Conservation (phyloP, 2,329 filamentous ascomycete genomes). For the Colletotrichum musae region DNA sequence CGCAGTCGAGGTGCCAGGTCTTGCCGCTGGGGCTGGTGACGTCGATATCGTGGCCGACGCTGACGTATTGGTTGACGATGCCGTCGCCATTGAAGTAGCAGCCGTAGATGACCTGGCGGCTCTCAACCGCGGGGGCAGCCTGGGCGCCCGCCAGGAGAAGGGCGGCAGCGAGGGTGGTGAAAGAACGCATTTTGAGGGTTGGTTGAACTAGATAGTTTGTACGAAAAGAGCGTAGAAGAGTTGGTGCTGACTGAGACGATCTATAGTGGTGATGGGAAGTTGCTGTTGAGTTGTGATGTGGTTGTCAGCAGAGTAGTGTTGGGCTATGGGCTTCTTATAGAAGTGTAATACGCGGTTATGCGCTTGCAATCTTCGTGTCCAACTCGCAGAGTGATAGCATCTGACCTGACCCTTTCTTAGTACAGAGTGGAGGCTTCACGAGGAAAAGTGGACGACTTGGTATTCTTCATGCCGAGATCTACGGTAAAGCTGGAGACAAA, state of each 20-base stretch:
- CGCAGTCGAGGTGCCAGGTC: conserved; percentile 26
- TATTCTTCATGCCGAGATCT: not conserved
- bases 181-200: conserved; percentile 18
- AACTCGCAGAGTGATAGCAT: not conserved
- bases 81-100: conserved; percentile 32
- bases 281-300: not conserved
- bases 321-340: conserved; percentile 20
- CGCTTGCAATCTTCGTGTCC: not conserved
- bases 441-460: not conserved
- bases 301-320: accelerated
- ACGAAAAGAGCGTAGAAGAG: not conserved
- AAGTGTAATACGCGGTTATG: not conserved
- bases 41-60: conserved; percentile 20
- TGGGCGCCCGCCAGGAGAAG: conserved; percentile 20
- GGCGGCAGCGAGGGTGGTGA: conserved; percentile 13
- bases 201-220: not conserved
- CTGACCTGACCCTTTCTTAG: not conserved
- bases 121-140: conserved; percentile 23
- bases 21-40: conserved; percentile 9
- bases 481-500: not conserved
- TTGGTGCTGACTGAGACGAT: not conserved
- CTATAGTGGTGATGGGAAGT: not conserved
- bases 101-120: conserved; percentile 27
- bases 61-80: conserved; percentile 20
- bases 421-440: not conserved